phyloP scores from a whole-genome alignment of 495 filamentous ascomycete species.

The Thozetella sp. region DNA sequence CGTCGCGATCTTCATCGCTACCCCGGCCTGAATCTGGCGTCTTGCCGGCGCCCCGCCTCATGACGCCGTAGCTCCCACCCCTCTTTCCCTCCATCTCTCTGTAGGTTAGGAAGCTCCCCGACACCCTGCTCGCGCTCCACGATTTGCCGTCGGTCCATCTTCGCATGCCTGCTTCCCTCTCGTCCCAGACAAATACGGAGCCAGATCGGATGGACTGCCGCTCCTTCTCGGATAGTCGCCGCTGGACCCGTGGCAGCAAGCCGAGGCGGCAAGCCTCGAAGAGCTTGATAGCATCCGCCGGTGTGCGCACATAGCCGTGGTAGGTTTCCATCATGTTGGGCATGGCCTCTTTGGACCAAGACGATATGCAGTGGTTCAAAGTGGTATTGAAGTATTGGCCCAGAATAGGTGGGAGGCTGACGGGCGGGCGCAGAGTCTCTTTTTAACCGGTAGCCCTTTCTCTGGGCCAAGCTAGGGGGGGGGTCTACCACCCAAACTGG shows the following conservation, averaged over 20 bases:
- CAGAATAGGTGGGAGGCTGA: neutral
- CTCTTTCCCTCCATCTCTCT: constrained; percentile 99
- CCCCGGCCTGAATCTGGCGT: constrained; percentile 78
- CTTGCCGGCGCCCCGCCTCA: constrained; percentile 62
- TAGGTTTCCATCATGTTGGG: constrained; percentile 85
- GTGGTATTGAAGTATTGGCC: neutral
- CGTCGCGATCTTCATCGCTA: constrained; percentile 79
- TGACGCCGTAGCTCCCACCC: constrained; percentile 53
- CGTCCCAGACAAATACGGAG: constrained; percentile 99
- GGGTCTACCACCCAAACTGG: constrained; percentile 11
- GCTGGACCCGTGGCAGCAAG: constrained; percentile 86
- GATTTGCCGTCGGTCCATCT: constrained; percentile 99
- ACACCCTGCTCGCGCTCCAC: constrained; percentile 97
- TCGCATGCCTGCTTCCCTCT: constrained; percentile 96
- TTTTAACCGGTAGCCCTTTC: constrained; percentile 3
- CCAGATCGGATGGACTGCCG: constrained; percentile 91
- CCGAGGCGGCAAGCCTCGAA: constrained; percentile 96
- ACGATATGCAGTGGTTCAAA: neutral
- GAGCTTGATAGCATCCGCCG: constrained; percentile 92
- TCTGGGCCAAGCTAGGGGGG: constrained; percentile 8
- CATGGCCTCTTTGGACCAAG: constrained; percentile 5
- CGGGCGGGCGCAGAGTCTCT: neutral
- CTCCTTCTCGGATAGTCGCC: constrained; percentile 94
- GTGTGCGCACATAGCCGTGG: constrained; percentile 87
- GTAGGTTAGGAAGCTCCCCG: constrained; percentile 96